These are phyloP conservation scores for Coprinopsis sp. DNA, from an alignment of 768 basidiomycete species.

Conservation along the genomic window DNA sequence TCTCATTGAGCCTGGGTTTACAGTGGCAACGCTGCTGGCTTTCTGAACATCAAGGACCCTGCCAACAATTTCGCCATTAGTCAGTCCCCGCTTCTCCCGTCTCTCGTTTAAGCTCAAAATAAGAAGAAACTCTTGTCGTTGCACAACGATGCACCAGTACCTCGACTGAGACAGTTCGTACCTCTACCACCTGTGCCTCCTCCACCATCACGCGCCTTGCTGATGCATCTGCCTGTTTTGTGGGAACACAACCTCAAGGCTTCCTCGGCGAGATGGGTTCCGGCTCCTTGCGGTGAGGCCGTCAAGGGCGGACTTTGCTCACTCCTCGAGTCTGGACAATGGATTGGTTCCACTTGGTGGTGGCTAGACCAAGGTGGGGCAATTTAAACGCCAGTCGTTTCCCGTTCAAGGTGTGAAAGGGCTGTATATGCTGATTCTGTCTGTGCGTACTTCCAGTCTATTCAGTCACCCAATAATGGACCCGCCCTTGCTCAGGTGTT, in stretches of 20 bases:
- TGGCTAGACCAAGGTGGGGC: slow-evolving; percentile 61
- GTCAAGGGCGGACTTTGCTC: slow-evolving; percentile 52
- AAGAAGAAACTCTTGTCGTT: no score
- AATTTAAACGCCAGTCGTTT: slow-evolving; percentile 37
- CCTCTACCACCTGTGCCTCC: slow-evolving; percentile 48
- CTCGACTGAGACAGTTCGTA: slow-evolving; percentile 63
- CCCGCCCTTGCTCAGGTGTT: slow-evolving; percentile 46
- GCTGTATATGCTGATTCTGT: background rate
- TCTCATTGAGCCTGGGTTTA: slow-evolving; percentile 41
- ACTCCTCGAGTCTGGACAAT: slow-evolving; percentile 56
- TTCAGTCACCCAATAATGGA: slow-evolving; percentile 58
- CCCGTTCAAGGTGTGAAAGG: background rate
- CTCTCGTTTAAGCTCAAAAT: background rate
- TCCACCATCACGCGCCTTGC: slow-evolving; percentile 57
- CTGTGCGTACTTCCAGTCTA: slow-evolving; percentile 51
- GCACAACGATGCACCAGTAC: slow-evolving; percentile 68
- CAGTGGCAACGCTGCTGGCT: slow-evolving; percentile 52
- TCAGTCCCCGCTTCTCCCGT: slow-evolving; percentile 20
- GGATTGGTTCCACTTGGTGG: slow-evolving; percentile 55
- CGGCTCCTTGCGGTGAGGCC: slow-evolving; percentile 44
- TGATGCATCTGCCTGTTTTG: slow-evolving; percentile 49
- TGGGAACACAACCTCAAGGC: slow-evolving; percentile 52
- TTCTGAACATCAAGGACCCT: slow-evolving; percentile 50
- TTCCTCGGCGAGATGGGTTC: slow-evolving; percentile 63
- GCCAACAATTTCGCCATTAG: slow-evolving; percentile 58